Conservation (phyloP, 768 basidiomycete genomes). For the Coprinopsis strossmayeri region DNA sequence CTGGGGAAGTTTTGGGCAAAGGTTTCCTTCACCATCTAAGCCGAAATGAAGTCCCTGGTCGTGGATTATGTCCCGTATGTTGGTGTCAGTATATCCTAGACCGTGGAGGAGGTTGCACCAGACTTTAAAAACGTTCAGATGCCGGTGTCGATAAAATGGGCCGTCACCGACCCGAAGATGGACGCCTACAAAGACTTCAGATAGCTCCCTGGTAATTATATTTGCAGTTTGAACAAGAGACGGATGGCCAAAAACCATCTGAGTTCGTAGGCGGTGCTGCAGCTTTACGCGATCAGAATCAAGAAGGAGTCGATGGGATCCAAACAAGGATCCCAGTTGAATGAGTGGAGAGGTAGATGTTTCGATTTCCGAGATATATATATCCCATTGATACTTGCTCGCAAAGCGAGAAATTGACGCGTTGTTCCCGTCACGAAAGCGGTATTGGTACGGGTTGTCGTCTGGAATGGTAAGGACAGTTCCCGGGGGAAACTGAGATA, state of each 20-base stretch:
- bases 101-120: conserved; percentile 54
- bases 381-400: conserved; percentile 35
- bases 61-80: background rate
- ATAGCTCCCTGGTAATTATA: conserved; percentile 36
- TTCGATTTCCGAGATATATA: conserved; percentile 39
- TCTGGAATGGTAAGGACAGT: conserved; percentile 50
- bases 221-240: conserved; percentile 36
- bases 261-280: background rate
- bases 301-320: conserved; percentile 60
- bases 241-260: conserved; percentile 12
- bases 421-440: conserved; percentile 43
- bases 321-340: conserved; percentile 72
- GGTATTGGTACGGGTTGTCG: conserved; percentile 52
- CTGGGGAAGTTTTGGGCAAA: background rate
- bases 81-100: conserved; percentile 23
- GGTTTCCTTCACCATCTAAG: background rate
- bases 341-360: conserved; percentile 42
- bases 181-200: conserved; percentile 47
- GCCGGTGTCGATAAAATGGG: conserved; percentile 38
- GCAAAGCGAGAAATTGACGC: conserved; percentile 16
- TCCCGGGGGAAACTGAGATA: conserved; percentile 22
- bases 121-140: conserved; percentile 34
- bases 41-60: background rate
- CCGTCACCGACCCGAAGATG: conserved; percentile 72
- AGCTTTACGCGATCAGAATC: conserved; percentile 10